Evolutionary conservation across 2,329 filamentous ascomycete species (phyloP), one percentile per base, ranked within the genome.

Genomic region (Dissoconium aciculare): DNA sequence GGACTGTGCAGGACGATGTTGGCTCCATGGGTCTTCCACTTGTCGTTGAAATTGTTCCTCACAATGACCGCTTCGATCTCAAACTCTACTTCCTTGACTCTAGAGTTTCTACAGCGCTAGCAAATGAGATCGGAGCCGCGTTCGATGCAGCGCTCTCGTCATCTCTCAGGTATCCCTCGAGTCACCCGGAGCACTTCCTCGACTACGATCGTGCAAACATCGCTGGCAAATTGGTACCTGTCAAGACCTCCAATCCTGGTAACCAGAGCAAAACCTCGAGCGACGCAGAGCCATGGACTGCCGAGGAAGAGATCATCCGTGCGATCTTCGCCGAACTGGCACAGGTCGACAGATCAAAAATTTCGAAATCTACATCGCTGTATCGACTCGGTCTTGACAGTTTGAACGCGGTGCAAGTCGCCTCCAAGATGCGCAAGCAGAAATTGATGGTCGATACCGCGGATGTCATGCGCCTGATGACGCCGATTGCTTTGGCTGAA

Each of bases 301-400:
- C 57, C 1, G 43, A 59, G 0, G 74, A 82, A 44, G 40, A 41
- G 0, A 44, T 49, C 3, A 60, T 84, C 21, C 66, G 74, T 4
- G 46, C 61, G 0, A 59, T 72, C 0, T 52, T 85, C 11, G 63
- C 70, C 0, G 56, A 56, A 5, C 62, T 89, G 14, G 73, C 78
- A 1, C 57, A 62, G 2, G 54, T 67, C 4, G 50, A 67, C 0
- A 33, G 50, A 2, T 45, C 60, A 0, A 58, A 56, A 0, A 74
- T 93, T 27, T 45, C 50, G 3, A 64, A 63, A 9, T 50, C 66
- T 6, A 82, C 73, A 0, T 83, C 80, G 0, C 82, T 95, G 28
- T 92, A 87, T 45, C 74, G 78, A 35, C 68, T 93, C n/a, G 87
- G 87, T 0, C 60, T 94, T 3, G 85, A 94, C 54, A 94, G 85